Conservation (phyloP, 2,329 filamentous ascomycete genomes). For the Penicillium sp. region DNA sequence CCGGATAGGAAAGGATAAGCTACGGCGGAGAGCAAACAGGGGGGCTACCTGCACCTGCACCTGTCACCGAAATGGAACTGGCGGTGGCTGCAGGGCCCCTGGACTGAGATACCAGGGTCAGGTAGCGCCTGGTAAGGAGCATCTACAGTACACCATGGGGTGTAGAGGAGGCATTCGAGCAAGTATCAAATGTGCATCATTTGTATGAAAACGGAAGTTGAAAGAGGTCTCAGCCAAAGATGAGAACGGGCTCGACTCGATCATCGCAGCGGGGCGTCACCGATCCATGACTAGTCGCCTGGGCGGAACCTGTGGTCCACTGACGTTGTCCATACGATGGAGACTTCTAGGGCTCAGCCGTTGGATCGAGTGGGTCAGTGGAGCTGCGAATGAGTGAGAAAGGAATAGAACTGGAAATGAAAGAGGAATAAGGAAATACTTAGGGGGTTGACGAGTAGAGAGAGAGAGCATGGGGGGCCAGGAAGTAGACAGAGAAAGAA, state of each 20-base stretch:
- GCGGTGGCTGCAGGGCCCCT: background rate
- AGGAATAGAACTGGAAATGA: background rate
- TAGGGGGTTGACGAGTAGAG: background rate
- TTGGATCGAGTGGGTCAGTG: conserved; percentile 25
- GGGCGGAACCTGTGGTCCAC: conserved; percentile 20
- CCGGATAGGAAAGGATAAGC: conserved; percentile 20
- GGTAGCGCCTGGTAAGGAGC: too few species aligned
- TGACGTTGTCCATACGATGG: conserved; percentile 14
- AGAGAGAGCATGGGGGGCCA: background rate
- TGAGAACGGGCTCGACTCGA: conserved; percentile 22
- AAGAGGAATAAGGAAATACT: background rate
- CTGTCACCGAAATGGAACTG: background rate
- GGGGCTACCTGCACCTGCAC: background rate
- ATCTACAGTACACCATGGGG: too few species aligned
- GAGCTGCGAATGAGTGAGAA: conserved; percentile 5
- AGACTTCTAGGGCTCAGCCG: conserved; percentile 21
- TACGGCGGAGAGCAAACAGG: conserved; percentile 12
- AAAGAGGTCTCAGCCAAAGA: background rate
- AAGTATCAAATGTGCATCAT: too few species aligned
- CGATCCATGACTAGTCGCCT: conserved; percentile 24
- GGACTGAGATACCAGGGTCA: background rate
- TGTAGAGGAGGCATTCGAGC: too few species aligned
- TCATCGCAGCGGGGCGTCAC: conserved; percentile 23
- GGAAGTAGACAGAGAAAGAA: background rate
- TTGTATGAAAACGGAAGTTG: too few species aligned